Evolutionary conservation across 768 basidiomycete genomes (phyloP), one percentile per base, ranked within the genome.

Genomic region (Suillus ampliporus): DNA sequence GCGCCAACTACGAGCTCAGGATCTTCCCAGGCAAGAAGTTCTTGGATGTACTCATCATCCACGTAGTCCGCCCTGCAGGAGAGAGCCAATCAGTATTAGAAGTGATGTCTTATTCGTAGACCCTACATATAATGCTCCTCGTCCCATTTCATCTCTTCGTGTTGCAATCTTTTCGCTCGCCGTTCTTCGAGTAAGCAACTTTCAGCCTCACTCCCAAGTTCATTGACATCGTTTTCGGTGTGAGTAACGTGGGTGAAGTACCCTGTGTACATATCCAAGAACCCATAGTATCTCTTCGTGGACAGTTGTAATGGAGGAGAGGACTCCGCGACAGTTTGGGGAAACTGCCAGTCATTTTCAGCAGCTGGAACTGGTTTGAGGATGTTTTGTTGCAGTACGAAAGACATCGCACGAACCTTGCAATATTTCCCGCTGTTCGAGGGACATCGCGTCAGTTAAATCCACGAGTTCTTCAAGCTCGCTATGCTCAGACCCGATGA

Each of bases 91-190:
- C 63, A 51, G 46, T 23, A 50, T 38, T 11, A 10, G 54, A n/a
- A 23, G 40, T 26, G 40, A 46, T 13, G 57, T 5, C 50, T 57
- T 40, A 57, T 50, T 38, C 50, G 60, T 85, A 14, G 23, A 38
- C 76, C 74, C 58, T 74, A 93, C 93, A 93, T 88, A 72, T 94
- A 95, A 76, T 94, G 81, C 68, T 94, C 92, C 68, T 86, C 87
- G 67, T 94, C 89, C 84, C 89, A 95, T 75, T 93, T 94, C 35
- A 83, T 79, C 43, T 94, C 80, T 72, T 94, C 93, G 64, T 86
- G 87, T 60, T 77, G 72, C 13, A 86, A 65, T 53, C 92, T 84
- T 62, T 78, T 79, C 46, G 63, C 67, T 34, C 86, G 81, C 41
- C 92, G 83, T 65, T 89, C 86, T 4, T 74, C 71, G 14, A 69